Evolutionary conservation across 305 asterid species (phyloP), one percentile per base, ranked within the genome.

Genomic region (Fraxinus ornus): DNA sequence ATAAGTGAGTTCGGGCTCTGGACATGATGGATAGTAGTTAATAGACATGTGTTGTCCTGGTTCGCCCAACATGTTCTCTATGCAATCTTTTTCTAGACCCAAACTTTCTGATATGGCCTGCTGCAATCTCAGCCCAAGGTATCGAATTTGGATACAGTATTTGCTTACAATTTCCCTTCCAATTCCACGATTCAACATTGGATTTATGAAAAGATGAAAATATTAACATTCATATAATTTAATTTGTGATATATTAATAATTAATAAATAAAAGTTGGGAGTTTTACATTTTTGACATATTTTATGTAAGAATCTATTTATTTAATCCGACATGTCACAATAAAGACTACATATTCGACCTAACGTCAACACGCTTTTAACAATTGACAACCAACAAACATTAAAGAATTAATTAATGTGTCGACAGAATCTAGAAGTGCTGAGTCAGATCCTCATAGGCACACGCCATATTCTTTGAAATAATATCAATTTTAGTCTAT

Each of bases 41-140:
- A 91, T 81, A 7, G 92, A 91, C 93, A 91, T 88, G 15, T 91
- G 95, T 10, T 90, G 95, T 19, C 90, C 95, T 55, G 84, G 86
- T 72, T 85, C 86, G 19, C 91, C 93, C 76, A 88, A 39, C 12
- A 74, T 49, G 0, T 78, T 83, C 41, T 86, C 85, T 21, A 91
- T 85, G 83, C 79, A 78, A 26, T 85, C 89, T 22, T 85, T 87
- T 3, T 89, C 86, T 1, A 91, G 90, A 70, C 95, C 93, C 80
- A 95, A 83, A 82, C 98, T 91, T 85, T 95, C 97, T 0, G 98
- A 91, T 77, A 93, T 89, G 1, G 87, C 88, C 85, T 93, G 95
- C 84, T 91, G 85, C 76, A 93, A 36, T 87, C 88, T 88, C 33
- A 91, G 87, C 78, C 97, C 98, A 0, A 95, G 94, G 71, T 88